Evolutionary conservation across 2,329 filamentous ascomycete genomes (phyloP), one percentile per base, ranked within the genome.

Genomic region (Teratosphaeriaceae sp.): DNA sequence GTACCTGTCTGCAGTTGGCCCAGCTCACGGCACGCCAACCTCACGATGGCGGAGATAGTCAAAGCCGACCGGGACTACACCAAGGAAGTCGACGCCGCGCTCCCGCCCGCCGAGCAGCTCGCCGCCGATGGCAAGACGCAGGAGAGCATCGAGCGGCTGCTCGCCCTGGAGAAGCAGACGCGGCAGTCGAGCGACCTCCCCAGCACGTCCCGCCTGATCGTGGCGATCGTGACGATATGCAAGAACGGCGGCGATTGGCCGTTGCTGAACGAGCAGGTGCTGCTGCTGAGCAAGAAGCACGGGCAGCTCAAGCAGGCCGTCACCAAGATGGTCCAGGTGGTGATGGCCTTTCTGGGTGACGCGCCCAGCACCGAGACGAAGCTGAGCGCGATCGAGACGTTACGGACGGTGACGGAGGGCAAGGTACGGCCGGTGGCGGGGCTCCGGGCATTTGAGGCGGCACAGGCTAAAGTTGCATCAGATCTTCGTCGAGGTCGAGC

Each of bases 1-100:
- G n/a, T n/a, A n/a, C n/a, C n/a, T n/a, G n/a, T n/a, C n/a, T n/a
- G n/a, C n/a, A n/a, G n/a, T n/a, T n/a, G n/a, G n/a, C n/a, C n/a
- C n/a, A n/a, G n/a, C n/a, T n/a, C n/a, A n/a, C 24, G 13, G 8
- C 8, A 37, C 34, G n/a, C 22, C 37, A 36, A 37, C 37, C 45
- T 47, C 48, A 50, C 40, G 64, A 94, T 94, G 85, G 29, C 88
- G 61, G 85, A 77, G 61, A 70, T 81, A 57, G 65, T 92, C 68
- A 94, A 94, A 79, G 87, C 90, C 62, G 92, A 98, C 76, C 96
- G 94, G 84, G 92, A 98, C 81, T 96, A 86, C 79, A 84, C 86
- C 63, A 94, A 95, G 73, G 89, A 97, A 70, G 88, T 87, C 61
- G 89, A 97, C 75, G 80, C 84, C 71, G 80, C 87, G 69, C 82